Base-by-base conservation (phyloP, 2,329 filamentous ascomycete genomes). In the Aureobasidium sp. region DNA sequence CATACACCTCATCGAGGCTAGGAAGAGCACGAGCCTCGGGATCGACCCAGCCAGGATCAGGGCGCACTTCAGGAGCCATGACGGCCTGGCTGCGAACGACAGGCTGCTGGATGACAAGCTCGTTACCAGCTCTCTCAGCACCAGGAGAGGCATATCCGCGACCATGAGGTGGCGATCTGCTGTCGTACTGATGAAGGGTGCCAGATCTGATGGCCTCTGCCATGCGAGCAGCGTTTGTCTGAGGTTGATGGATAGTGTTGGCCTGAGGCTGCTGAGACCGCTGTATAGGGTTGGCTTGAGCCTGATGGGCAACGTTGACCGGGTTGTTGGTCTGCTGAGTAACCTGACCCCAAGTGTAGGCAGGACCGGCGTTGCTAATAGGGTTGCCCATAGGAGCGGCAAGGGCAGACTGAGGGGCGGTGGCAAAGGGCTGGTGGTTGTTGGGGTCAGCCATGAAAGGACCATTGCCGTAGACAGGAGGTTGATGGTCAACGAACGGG, bases 1-100 rank as follows among this genome's bases (percentile, higher is more conserved):
- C 62, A 45, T 70, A 68, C 24, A 68, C 66, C 39, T 70, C 65
- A 12, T 69, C 67, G 19, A 70, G 24, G 9, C 57, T 64, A 8
- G 71, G 71, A 15, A 50, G 63, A 48, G 5, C 29, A 40, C 15
- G 31, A 4, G 39, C 14, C 17, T 29, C 15, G 4, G 49, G 35
- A 14, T n/a, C 15, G 42, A 64, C 40, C 33, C 62, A 65, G 9
- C 33, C 54, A 19, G 64, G 64, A 15, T 64, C 56, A 12, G 54
- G 59, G 19, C 52, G 47, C n/a, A 45, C 14, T 12, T 62, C 60
- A 22, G 61, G 52, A 19, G 40, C 22, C 31, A 53, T 27, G 39
- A 52, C n/a, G 5, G 44, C 33, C 37, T 58, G 45, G 17, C 54
- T 59, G 33, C 44, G 53, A 6, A 50, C 29, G 8, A 62, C 24